These are phyloP conservation scores for Chrysoporthe puriensis DNA, from an alignment of 2,329 filamentous ascomycete genomes.

Conservation along the genomic window DNA sequence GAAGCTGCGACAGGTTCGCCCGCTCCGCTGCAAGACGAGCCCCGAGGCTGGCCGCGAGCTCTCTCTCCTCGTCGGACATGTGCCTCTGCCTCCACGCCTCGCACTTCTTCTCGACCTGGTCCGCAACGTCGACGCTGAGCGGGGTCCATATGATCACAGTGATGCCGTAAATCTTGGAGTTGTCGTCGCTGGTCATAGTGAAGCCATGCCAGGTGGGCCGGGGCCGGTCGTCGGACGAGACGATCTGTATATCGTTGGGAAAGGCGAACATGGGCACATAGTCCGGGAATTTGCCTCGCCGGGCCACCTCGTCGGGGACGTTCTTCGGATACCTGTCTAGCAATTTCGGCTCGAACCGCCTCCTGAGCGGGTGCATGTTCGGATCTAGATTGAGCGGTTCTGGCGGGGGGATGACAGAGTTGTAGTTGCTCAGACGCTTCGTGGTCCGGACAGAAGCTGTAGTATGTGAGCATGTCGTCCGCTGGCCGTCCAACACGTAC, in stretches of 20 bases:
- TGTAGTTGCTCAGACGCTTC: slow-evolving; percentile 92
- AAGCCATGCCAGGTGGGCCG: slow-evolving; percentile 99
- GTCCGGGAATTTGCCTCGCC: slow-evolving; percentile 87
- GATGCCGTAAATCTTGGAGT: slow-evolving; percentile 88
- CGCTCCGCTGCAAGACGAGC: slow-evolving; percentile 85
- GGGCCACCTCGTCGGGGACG: slow-evolving; percentile 77
- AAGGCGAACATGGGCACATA: slow-evolving; percentile 99
- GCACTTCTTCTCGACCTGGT: slow-evolving; percentile 80
- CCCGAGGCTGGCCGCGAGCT: slow-evolving; percentile 88
- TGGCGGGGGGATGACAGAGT: slow-evolving; percentile 92
- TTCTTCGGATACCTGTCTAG: slow-evolving; percentile 90
- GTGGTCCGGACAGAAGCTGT: slow-evolving; percentile 73
- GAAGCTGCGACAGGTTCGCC: slow-evolving; percentile 84
- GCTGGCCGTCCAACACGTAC: slow-evolving; percentile 32
- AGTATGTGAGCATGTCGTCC: slow-evolving; percentile 38
- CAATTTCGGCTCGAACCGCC: slow-evolving; percentile 93
- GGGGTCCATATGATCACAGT: slow-evolving; percentile 93
- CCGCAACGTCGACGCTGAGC: slow-evolving; percentile 77
- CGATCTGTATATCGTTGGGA: slow-evolving; percentile 95
- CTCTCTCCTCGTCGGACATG: slow-evolving; percentile 89
- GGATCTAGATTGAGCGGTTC: slow-evolving; percentile 88
- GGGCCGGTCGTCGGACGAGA: slow-evolving; percentile 91
- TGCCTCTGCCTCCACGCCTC: slow-evolving; percentile 84
- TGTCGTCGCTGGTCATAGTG: slow-evolving; percentile 93
- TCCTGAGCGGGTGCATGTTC: slow-evolving; percentile 93